Base-by-base conservation (phyloP, 139 green algal species). In the Picochlorum sp. region DNA sequence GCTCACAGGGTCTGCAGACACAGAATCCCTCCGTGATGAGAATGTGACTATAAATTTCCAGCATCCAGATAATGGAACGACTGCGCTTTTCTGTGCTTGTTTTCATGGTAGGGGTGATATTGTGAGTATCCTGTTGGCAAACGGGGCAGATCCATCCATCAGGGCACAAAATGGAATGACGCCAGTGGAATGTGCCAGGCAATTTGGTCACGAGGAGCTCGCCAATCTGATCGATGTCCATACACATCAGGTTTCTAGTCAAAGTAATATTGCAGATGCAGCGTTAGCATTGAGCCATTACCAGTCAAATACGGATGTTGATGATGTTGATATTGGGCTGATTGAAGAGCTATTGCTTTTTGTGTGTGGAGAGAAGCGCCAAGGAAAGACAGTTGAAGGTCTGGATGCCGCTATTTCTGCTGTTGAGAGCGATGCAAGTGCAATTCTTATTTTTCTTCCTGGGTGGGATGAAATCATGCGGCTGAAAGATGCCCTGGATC, bases 391-490 rank as follows among this genome's bases (percentile, higher is more conserved):
- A 0, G 31, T 23, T 0, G 26, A 3, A 15, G n/a, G 3, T 4
- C 62, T 34, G 2, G 20, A 45, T 16, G 55, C 31, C 11, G 31
- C 49, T 8, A 20, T 28, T 2, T 10, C 30, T 30, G 41, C 6
- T 55, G 58, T 13, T 45, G 37, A 50, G n/a, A 16, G 31, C n/a
- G 26, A 51, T 28, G 9, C 16, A 34, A 81, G 82, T 9, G 87
- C 87, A 6, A 62, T 94, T 8, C 78, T 95, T 4, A 74, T 94
- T 13, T 95, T 95, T 66, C 70, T 95, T 30, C 86, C 86, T 5
- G 87, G 87, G 6, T 94, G 87, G 87, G 75, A 92, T 64, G 87
- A 95, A 64, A 95, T 95, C 41, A 79, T 79, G 4, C 63, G 82
- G 26, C 71, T 92, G 9, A 81, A 82, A 49, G 85, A 94, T 6